Conservation (phyloP, 371 early-diverging fungal genomes). For the Syncephalastrum sp. region DNA sequence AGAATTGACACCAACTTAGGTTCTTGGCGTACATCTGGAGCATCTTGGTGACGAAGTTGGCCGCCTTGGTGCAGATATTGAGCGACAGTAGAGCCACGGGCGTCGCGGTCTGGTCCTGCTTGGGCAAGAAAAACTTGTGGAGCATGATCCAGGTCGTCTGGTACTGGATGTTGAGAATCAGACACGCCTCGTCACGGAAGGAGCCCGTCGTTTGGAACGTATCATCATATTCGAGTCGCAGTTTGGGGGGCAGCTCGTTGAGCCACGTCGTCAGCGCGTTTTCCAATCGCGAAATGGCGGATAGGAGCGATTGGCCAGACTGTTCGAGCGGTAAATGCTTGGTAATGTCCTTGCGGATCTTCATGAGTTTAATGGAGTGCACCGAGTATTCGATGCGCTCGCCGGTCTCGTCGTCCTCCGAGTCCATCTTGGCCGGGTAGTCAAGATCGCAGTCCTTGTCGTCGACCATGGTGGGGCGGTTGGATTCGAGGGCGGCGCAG, state of each 20-base stretch:
- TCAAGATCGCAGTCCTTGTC: constrained; percentile 62
- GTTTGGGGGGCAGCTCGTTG: constrained; percentile 40
- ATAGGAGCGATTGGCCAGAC: constrained; percentile 43
- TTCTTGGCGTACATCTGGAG: constrained; percentile 37
- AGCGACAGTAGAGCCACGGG: constrained; percentile 32
- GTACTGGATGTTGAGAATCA: constrained; percentile 40
- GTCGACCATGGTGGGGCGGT: constrained; percentile 57
- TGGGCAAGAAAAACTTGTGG: constrained; percentile 48
- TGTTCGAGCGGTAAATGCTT: constrained; percentile 48
- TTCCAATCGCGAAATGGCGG: constrained; percentile 53
- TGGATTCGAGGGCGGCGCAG: constrained; percentile 47
- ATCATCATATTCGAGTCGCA: constrained; percentile 20
- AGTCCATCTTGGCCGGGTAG: constrained; percentile 46
- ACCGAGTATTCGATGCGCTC: constrained; percentile 47
- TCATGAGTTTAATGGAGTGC: constrained; percentile 53
- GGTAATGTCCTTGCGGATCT: constrained; percentile 57
- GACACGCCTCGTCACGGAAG: constrained; percentile 38
- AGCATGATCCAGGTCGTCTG: constrained; percentile 54
- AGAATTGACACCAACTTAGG: constrained; percentile 48
- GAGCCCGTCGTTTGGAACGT: constrained; percentile 32
- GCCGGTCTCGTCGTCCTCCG: constrained; percentile 48
- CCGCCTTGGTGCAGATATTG: constrained; percentile 33
- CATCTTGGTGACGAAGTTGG: constrained; percentile 45
- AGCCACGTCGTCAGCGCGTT: constrained; percentile 54
- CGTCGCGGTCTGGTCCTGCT: constrained; percentile 37